Evolutionary conservation across 805 yeast genomes (phyloP).

Genomic region (Pichia thaimueangensis): DNA sequence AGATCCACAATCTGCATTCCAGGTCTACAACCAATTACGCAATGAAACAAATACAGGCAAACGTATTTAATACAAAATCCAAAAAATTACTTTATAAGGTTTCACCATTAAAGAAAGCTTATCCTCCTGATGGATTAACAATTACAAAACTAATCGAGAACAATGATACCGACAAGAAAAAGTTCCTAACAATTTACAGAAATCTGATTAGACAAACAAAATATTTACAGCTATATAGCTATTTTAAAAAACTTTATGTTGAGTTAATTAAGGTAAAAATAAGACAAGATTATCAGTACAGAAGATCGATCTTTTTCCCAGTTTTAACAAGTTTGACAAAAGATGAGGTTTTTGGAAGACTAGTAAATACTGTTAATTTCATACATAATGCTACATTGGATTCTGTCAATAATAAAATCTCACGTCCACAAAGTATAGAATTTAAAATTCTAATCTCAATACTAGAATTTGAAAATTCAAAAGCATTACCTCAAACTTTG

Average conservation of each 20-base stretch:
- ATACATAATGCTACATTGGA: conserved; percentile 22
- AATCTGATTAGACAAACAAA: conserved; percentile 16
- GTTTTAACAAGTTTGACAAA: conserved; percentile 1
- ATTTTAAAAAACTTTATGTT: conserved; percentile 7
- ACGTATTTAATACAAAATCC: not conserved
- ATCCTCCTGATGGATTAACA: conserved; percentile 21
- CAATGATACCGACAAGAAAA: conserved; percentile 6
- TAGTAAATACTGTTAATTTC: conserved; percentile 23
- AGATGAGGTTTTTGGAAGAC: conserved; percentile 14
- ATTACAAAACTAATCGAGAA: conserved; percentile 7
- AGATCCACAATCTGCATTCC: too few species aligned
- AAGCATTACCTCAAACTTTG: conserved; percentile 1
- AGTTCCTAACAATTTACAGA: conserved; percentile 17
- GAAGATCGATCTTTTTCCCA: conserved; percentile 11
- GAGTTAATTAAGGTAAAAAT: conserved; percentile 17
- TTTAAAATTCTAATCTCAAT: conserved; percentile 16
- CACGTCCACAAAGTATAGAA: conserved; percentile 11
- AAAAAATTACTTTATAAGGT: conserved; percentile 7
- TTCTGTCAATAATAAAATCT: conserved; percentile 3
- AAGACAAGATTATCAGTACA: conserved; percentile 19
- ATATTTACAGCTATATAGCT: conserved; percentile 11
- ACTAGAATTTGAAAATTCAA: conserved; percentile 21
- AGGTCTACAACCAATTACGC: too few species aligned
- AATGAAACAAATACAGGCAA: conserved; percentile 1
- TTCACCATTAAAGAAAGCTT: conserved; percentile 17